A percentile compares a stretch with the other conserved stretches of the same genome.
These are phyloP conservation scores for Eucalyptus cloeziana DNA, from an alignment of 345 rosid species.

Conservation along the genomic window DNA sequence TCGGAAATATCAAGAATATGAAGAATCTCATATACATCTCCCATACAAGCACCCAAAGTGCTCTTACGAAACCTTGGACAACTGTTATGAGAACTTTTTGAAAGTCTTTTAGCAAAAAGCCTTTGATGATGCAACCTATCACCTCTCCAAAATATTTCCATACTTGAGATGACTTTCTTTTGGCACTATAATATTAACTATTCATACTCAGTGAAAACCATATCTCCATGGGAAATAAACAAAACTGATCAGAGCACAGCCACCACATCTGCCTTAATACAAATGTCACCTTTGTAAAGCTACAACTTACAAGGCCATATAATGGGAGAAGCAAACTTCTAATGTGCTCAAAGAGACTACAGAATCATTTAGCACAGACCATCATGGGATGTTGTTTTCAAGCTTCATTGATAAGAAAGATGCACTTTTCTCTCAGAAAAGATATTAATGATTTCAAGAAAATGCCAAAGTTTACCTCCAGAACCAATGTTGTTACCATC, in stretches of 20 bases:
- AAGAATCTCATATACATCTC: neutral
- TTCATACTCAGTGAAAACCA: neutral
- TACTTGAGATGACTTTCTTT: neutral
- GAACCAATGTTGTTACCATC: conserved; percentile 20
- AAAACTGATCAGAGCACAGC: neutral
- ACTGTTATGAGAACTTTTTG: neutral
- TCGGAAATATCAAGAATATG: neutral
- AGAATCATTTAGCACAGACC: neutral
- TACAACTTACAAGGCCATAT: neutral
- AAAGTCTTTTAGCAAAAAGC: neutral
- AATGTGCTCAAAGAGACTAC: neutral
- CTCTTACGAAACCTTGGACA: neutral
- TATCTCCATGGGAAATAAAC: neutral
- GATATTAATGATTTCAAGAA: neutral
- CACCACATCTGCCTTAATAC: neutral
- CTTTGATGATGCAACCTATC: neutral
- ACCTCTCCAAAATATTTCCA: neutral
- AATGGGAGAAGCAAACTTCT: neutral
- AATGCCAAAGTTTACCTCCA: neutral
- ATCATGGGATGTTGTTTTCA: neutral
- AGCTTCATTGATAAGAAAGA: neutral
- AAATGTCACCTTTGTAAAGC: neutral
- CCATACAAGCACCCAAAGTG: neutral
- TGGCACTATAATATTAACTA: neutral
- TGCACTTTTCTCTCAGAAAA: neutral